A percentile compares a stretch with the other conserved stretches of the same genome.
phyloP scores from a whole-genome alignment of 345 rosid genomes.

The Populus ilicifolia region DNA sequence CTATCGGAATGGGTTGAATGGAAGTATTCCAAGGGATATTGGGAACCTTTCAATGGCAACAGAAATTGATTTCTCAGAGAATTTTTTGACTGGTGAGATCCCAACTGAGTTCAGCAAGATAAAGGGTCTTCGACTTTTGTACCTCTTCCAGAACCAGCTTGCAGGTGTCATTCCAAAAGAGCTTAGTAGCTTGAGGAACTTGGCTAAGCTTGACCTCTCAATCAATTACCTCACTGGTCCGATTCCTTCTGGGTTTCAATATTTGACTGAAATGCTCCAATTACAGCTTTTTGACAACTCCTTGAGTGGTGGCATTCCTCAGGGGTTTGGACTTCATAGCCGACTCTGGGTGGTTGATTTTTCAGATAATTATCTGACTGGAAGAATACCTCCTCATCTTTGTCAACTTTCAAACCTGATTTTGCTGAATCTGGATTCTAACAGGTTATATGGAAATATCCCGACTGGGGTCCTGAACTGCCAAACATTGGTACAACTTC shows the following conservation, averaged over 20 bases:
- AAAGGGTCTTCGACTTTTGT: conserved; percentile 49
- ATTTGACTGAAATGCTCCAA: conserved; percentile 45
- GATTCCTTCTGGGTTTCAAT: conserved; percentile 61
- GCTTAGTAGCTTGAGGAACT: conserved; percentile 49
- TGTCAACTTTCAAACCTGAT: conserved; percentile 61
- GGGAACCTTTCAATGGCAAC: conserved; percentile 48
- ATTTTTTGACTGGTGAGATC: conserved; percentile 52
- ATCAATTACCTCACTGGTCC: conserved; percentile 60
- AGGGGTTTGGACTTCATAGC: conserved; percentile 53
- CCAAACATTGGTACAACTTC: conserved; percentile 59
- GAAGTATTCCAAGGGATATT: conserved; percentile 62
- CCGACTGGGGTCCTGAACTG: conserved; percentile 59
- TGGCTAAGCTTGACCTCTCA: conserved; percentile 71
- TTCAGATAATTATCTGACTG: conserved; percentile 56
- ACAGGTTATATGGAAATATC: conserved; percentile 61
- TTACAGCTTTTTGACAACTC: conserved; percentile 74
- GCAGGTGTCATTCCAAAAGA: conserved; percentile 60
- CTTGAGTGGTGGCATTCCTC: conserved; percentile 63
- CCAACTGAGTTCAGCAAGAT: conserved; percentile 58
- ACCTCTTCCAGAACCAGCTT: conserved; percentile 68
- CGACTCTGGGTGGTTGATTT: conserved; percentile 59
- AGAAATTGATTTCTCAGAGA: conserved; percentile 85
- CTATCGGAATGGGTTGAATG: conserved; percentile 65
- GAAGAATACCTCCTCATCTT: conserved; percentile 62
- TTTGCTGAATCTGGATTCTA: conserved; percentile 72